Base-by-base conservation (phyloP, 768 basidiomycete genomes). In the Mrakia frigida region DNA sequence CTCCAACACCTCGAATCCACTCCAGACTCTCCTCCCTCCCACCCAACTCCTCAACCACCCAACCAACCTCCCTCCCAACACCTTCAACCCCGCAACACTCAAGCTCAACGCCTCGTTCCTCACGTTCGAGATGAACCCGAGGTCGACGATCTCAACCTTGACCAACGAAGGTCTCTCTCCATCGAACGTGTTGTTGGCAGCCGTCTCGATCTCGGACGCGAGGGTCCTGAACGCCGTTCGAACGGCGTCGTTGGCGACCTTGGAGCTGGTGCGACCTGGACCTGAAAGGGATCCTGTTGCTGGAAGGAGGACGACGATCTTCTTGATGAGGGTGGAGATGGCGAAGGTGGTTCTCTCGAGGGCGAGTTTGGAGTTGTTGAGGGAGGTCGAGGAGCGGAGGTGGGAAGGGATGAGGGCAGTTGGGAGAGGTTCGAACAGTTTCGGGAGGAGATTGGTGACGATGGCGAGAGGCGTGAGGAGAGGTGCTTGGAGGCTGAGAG, bases 231-330 rank as follows among this genome's bases (percentile, higher is more conserved):
- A 65, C 2, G 76, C 70, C 46, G 43, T 41, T 28, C 67, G 46
- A n/a, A 73, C 46, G 10, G 76, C 60, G 31, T 41, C 70, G 52
- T 63, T 77, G 1, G 43, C n/a, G 33, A 71, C 52, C 33, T 67
- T 60, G 14, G 71, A 9, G 50, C 39, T 70, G 13, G 74, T 53
- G 23, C 43, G 52, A 37, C 71, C 70, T 6, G 61, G 70, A 0
- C 61, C 63, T 7, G 60, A 41, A 21, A 77, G 60, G 46, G 60
- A 41, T 31, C 76, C 76, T 13, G 46, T 28, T 14, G 69, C 76
- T 18, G 76, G 76, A 4, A 77, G 43, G 18, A 77, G 46, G 43
- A 73, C 60, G 59, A 77, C 56, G 41, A 75, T 25, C 68, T 75
- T 70, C 53, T 70, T 75, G 65, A 60, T 25, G 33, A 77, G 21